A percentile compares a stretch with the other conserved stretches of the same genome.
Evolutionary conservation across 2,329 filamentous ascomycete genomes (phyloP).

Genomic region (Diaporthe aspalathi): DNA sequence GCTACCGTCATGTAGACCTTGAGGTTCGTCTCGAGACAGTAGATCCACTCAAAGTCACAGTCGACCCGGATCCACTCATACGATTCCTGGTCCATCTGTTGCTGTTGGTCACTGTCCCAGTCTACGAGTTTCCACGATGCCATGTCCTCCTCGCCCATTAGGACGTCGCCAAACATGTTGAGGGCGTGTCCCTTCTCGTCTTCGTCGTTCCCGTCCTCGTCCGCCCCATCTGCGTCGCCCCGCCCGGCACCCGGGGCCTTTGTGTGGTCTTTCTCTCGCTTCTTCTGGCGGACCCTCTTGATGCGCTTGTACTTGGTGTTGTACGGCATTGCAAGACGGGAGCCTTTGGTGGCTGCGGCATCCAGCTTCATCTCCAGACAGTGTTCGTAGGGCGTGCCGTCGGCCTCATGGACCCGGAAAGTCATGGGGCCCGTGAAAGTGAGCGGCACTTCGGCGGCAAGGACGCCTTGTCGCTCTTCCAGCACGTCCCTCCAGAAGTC

Average conservation of each 20-base stretch:
- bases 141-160: slow-evolving; percentile 85
- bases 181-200: slow-evolving; percentile 74
- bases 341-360: slow-evolving; percentile 69
- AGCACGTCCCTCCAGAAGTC: slow-evolving; percentile 88
- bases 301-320: slow-evolving; percentile 99
- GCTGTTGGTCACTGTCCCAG: slow-evolving; percentile 90
- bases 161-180: slow-evolving; percentile 91
- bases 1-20: slow-evolving; percentile 98
- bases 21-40: slow-evolving; percentile 82
- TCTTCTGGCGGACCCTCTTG: slow-evolving; percentile 76
- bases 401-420: slow-evolving; percentile 96
- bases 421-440: slow-evolving; percentile 97
- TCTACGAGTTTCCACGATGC: slow-evolving; percentile 86
- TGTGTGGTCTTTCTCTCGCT: slow-evolving; percentile 80
- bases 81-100: slow-evolving; percentile 92
- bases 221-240: slow-evolving; percentile 59
- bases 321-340: slow-evolving; percentile 94
- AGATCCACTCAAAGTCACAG: slow-evolving; percentile 98
- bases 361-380: slow-evolving; percentile 95
- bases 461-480: slow-evolving; percentile 78
- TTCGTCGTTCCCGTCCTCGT: slow-evolving; percentile 73
- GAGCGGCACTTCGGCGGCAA: slow-evolving; percentile 76
- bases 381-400: slow-evolving; percentile 97
- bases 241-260: slow-evolving; percentile 64
- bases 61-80: slow-evolving; percentile 99